Evolutionary conservation across 371 early-diverging fungal genomes (phyloP).

Genomic region (Rhizopus arrhizus): DNA sequence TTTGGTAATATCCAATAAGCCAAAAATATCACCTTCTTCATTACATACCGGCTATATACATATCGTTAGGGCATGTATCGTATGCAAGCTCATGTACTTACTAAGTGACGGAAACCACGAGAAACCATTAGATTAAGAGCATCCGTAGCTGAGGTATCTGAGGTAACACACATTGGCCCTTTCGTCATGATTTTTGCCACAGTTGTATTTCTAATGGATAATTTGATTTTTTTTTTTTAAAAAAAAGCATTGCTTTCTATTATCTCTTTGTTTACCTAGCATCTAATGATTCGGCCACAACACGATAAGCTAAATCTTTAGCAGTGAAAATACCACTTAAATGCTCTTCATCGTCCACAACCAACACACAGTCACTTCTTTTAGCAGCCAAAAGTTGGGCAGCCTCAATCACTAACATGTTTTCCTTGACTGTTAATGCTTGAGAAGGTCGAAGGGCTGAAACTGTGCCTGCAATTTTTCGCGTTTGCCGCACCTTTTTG

Average conservation of each 20-base stretch:
- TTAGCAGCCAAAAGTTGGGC: slow-evolving; percentile 97
- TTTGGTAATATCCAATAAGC: slow-evolving; percentile 93
- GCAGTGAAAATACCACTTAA: slow-evolving; percentile 92
- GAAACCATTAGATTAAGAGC: slow-evolving; percentile 94
- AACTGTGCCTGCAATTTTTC: slow-evolving; percentile 81
- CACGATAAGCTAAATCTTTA: slow-evolving; percentile 47
- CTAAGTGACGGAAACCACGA: slow-evolving; percentile 92
- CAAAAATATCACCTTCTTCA: slow-evolving; percentile 91
- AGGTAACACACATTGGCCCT: slow-evolving; percentile 85
- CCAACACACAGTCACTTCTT: slow-evolving; percentile 90
- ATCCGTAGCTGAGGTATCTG: slow-evolving; percentile 82
- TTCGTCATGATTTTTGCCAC: slow-evolving; percentile 91
- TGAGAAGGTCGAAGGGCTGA: slow-evolving; percentile 87
- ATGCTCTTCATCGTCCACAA: slow-evolving; percentile 87
- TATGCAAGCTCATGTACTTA: slow-evolving; percentile 26
- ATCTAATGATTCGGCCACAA: slow-evolving; percentile 41
- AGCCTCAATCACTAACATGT: slow-evolving; percentile 87
- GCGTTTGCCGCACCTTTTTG: slow-evolving; percentile 41
- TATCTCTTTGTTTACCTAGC: slow-evolving; percentile 26
- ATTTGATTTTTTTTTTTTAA: not conserved
- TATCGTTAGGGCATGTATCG: not conserved
- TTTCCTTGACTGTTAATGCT: slow-evolving; percentile 90
- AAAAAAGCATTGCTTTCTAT: not conserved
- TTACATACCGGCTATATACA: slow-evolving; percentile 80
- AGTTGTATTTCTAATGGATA: slow-evolving; percentile 32